Base-by-base conservation (phyloP, 208 protist species). In the Crithidia thermophila region DNA sequence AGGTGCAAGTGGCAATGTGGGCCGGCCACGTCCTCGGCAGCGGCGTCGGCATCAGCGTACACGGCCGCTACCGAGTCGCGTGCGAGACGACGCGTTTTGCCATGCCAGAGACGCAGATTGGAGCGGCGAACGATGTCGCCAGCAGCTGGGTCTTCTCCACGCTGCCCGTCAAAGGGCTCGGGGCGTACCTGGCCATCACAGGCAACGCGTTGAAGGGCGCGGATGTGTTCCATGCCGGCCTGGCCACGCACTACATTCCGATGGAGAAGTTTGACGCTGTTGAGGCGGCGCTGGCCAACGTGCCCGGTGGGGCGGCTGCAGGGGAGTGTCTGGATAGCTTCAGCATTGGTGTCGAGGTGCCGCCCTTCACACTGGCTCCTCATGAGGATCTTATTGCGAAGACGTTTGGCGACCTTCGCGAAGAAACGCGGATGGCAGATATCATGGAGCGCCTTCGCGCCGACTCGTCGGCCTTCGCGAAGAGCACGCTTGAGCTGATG, bases 51-150 rank as follows among this genome's bases (percentile, higher is more conserved):
- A 42, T 95, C 16, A 91, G 86, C 11, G 23, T 94, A 18, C 88
- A 94, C 46, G 79, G 89, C 2, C 75, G 69, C 2, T 80, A 90
- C 50, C 83, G 92, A 21, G 81, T 97, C 31, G 84, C 82, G 46
- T 94, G 82, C 62, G 90, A 94, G 50, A 83, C 72, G 20, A 83
- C 89, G 14, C 42, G 61, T 0, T 92, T 95, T 72, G 92, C 91
- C 25, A 94, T 96, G 88, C 91, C 91, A 2, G 91, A 96, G 64
- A 90, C 81, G 33, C 67, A 72, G 43, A 90, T 94, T 74, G 91
- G 91, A 18, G 59, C 82, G 5, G 78, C 81, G 39, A 81, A 82
- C 40, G 88, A 94, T 55, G 76, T 92, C 16, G 87, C 82, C 39
- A 84, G 72, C n/a, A 77, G 71, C 20, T 91, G 75, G 59, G 75